phyloP scores from a whole-genome alignment of 352 stramenopile species.

The Globisporangium cystogenes region DNA sequence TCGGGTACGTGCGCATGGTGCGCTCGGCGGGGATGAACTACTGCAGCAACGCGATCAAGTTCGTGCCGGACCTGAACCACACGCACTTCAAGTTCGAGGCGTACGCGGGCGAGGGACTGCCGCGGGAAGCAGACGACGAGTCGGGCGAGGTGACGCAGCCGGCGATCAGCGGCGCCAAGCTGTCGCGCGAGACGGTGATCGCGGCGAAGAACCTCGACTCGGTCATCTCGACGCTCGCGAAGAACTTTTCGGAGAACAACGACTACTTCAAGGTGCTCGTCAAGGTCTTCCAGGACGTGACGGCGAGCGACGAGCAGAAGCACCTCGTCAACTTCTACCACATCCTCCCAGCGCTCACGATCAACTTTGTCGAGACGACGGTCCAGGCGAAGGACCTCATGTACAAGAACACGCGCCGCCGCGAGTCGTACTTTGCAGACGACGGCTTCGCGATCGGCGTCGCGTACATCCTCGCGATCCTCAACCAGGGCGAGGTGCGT shows the following conservation, averaged over 20 bases:
- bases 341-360: constrained; percentile 84
- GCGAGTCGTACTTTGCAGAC: constrained; percentile 94
- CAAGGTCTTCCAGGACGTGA: constrained; percentile 87
- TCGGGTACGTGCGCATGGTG: constrained; percentile 93
- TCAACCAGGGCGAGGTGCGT: constrained; percentile 81
- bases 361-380: constrained; percentile 88
- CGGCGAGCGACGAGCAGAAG: constrained; percentile 81
- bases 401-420: constrained; percentile 92
- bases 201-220: constrained; percentile 85
- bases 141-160: constrained; percentile 34
- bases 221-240: constrained; percentile 80
- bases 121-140: constrained; percentile 58
- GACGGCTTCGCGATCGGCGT: constrained; percentile 94
- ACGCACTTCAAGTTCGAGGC: constrained; percentile 81
- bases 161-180: constrained; percentile 48
- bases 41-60: constrained; percentile 91
- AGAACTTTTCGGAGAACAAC: constrained; percentile 91
- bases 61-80: constrained; percentile 88
- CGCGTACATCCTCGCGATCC: constrained; percentile 90
- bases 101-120: constrained; percentile 52
- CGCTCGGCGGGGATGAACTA: constrained; percentile 90
- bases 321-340: constrained; percentile 92
- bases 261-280: constrained; percentile 92
- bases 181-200: constrained; percentile 76
- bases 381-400: constrained; percentile 93